phyloP scores from a whole-genome alignment of 2,329 filamentous ascomycete species.

The Fusarium neocosmosporiellum region DNA sequence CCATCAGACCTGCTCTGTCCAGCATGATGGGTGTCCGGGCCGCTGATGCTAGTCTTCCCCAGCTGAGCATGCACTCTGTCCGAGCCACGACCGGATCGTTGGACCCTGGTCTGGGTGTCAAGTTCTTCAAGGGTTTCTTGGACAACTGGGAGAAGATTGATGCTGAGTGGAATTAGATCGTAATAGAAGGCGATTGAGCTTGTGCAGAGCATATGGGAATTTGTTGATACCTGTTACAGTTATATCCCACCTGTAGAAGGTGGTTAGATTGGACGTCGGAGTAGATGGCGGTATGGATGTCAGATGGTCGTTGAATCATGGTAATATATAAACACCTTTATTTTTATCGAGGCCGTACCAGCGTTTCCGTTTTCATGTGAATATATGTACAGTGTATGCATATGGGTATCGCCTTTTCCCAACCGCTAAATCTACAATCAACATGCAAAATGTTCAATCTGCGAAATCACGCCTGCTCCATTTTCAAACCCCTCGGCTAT shows the following conservation, averaged over 20 bases:
- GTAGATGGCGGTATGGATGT: slow-evolving; percentile 3
- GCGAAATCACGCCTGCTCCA: neutral
- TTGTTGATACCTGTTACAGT: slow-evolving; percentile 14
- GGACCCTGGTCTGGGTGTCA: slow-evolving; percentile 88
- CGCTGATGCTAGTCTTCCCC: slow-evolving; percentile 89
- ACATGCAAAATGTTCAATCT: neutral
- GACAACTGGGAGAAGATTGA: slow-evolving; percentile 89
- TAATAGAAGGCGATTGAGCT: slow-evolving; percentile 14
- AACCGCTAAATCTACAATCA: slow-evolving; percentile 10
- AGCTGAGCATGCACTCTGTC: slow-evolving; percentile 94
- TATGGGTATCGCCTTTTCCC: slow-evolving; percentile 7
- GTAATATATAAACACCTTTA: neutral
- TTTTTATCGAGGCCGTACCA: neutral
- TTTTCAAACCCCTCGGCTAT: neutral
- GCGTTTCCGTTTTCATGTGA: neutral
- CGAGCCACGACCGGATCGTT: slow-evolving; percentile 86
- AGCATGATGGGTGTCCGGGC: slow-evolving; percentile 83
- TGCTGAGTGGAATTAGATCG: slow-evolving; percentile 71
- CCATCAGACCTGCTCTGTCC: slow-evolving; percentile 92
- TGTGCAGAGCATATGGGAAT: neutral
- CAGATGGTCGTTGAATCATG: slow-evolving; percentile 11
- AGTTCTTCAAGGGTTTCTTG: slow-evolving; percentile 90
- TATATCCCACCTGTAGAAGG: slow-evolving; percentile 15
- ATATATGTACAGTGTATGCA: slow-evolving; percentile 23
- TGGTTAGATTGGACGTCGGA: neutral